Percentiles rank a stretch among this genome's conserved stretches.
These are phyloP conservation scores for Clathrus columnatus DNA, from an alignment of 768 basidiomycete genomes.

Conservation along the genomic window DNA sequence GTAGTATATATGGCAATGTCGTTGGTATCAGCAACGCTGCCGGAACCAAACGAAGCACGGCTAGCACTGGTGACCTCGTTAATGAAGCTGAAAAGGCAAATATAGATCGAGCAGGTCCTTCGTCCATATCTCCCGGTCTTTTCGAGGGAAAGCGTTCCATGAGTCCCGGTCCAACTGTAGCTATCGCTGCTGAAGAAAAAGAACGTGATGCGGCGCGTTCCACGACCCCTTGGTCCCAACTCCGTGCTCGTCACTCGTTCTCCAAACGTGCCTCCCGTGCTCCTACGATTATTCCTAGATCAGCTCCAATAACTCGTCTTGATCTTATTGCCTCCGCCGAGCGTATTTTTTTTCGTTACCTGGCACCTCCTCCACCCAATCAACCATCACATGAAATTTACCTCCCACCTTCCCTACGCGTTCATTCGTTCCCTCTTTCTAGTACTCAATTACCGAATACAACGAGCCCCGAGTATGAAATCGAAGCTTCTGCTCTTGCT, in stretches of 20 bases:
- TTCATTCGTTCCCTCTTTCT: conserved; percentile 83
- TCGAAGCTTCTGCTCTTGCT: conserved; percentile 70
- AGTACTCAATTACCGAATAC: conserved; percentile 64
- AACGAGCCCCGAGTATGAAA: conserved; percentile 32
- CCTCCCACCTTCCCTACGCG: conserved; percentile 85
- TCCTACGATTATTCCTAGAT: conserved; percentile 89
- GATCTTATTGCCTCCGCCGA: conserved; percentile 92
- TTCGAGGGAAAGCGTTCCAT: conserved; percentile 39
- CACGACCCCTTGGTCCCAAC: conserved; percentile 54
- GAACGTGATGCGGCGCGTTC: conserved; percentile 44
- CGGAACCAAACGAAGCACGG: conserved; percentile 67
- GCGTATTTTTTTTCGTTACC: conserved; percentile 91
- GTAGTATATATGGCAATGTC: conserved; percentile 88
- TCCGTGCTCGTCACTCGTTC: conserved; percentile 32
- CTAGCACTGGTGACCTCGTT: conserved; percentile 67
- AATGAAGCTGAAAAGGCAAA: conserved; percentile 64
- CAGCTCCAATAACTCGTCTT: conserved; percentile 78
- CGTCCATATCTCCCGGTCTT: conserved; percentile 11
- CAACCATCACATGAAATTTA: conserved; percentile 92
- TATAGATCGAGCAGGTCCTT: conserved; percentile 32
- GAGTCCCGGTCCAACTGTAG: conserved; percentile 52
- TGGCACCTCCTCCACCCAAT: conserved; percentile 72
- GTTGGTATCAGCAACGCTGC: conserved; percentile 53
- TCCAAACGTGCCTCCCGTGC: conserved; percentile 77
- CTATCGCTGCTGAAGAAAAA: conserved; percentile 23